Conservation (phyloP, 139 green algal species). For the Micromonas commoda region DNA sequence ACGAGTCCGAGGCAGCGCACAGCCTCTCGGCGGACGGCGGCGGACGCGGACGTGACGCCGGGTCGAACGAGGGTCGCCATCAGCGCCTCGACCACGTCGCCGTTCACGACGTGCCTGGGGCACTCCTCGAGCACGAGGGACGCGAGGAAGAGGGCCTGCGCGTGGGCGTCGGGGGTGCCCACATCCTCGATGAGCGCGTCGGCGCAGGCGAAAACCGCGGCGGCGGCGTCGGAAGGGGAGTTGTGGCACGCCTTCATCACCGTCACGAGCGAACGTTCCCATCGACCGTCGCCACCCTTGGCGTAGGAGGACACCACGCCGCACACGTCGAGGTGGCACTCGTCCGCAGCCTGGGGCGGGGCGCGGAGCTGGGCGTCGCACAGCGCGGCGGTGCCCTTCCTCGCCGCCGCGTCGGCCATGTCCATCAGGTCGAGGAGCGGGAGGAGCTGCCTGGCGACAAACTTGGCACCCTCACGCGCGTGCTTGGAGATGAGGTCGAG, state of each 20-base stretch:
- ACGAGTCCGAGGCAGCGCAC: neutral
- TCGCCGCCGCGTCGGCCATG: neutral
- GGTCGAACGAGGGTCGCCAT: conserved; percentile 2
- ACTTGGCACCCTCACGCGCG: neutral
- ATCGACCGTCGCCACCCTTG: conserved; percentile 7
- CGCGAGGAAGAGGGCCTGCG: conserved; percentile 18
- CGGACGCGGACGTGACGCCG: neutral
- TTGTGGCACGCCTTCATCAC: neutral
- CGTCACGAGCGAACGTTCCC: conserved; percentile 5
- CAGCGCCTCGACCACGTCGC: neutral
- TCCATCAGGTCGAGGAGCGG: neutral
- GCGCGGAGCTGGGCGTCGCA: neutral
- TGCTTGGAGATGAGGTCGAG: conserved; percentile 24
- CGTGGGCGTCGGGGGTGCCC: neutral
- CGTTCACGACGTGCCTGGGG: neutral
- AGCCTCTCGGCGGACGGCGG: neutral
- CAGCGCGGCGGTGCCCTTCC: neutral
- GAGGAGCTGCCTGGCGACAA: conserved; percentile 19
- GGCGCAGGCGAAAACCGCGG: neutral
- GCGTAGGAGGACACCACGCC: conserved; percentile 10
- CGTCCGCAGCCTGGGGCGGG: neutral
- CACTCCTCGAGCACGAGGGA: neutral
- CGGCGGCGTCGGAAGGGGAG: neutral
- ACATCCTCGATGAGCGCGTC: neutral
- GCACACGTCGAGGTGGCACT: neutral